Conservation (phyloP, 805 yeast genomes). For the Aciculoconidium aculeatum region DNA sequence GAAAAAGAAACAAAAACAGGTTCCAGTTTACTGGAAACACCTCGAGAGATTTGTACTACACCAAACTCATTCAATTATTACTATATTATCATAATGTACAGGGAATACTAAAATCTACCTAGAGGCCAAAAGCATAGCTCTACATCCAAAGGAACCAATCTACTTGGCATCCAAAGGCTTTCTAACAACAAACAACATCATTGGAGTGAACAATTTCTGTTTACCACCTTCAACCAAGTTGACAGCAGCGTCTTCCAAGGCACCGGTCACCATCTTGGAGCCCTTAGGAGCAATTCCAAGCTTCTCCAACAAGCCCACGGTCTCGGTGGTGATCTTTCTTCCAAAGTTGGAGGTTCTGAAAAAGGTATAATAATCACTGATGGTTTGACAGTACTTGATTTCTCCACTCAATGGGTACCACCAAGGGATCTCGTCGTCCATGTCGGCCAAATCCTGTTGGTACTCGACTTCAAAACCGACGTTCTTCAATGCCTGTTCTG, state of each 20-base stretch:
- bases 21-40: too few species aligned
- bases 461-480: constrained; percentile 83
- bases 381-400: constrained; percentile 75
- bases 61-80: too few species aligned
- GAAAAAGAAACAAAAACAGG: too few species aligned
- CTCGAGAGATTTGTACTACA: too few species aligned
- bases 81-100: too few species aligned
- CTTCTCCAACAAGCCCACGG: constrained; percentile 78
- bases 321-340: constrained; percentile 75
- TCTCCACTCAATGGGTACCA: constrained; percentile 95
- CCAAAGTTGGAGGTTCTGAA: constrained; percentile 86
- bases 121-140: too few species aligned
- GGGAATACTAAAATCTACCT: too few species aligned
- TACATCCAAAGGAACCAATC: too few species aligned
- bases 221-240: constrained; percentile 92
- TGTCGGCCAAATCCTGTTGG: constrained; percentile 77
- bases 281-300: constrained; percentile 91
- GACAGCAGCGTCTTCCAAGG: constrained; percentile 95
- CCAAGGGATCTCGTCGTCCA: constrained; percentile 88
- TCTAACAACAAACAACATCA: constrained; percentile 88
- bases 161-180: constrained; percentile 65
- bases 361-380: constrained; percentile 74
- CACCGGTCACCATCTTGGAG: constrained; percentile 77
- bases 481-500: constrained; percentile 73
- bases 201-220: constrained; percentile 88